These are phyloP conservation scores for Neopestalotiopsis clavispora DNA, from an alignment of 2,329 filamentous ascomycete genomes.

Conservation along the genomic window DNA sequence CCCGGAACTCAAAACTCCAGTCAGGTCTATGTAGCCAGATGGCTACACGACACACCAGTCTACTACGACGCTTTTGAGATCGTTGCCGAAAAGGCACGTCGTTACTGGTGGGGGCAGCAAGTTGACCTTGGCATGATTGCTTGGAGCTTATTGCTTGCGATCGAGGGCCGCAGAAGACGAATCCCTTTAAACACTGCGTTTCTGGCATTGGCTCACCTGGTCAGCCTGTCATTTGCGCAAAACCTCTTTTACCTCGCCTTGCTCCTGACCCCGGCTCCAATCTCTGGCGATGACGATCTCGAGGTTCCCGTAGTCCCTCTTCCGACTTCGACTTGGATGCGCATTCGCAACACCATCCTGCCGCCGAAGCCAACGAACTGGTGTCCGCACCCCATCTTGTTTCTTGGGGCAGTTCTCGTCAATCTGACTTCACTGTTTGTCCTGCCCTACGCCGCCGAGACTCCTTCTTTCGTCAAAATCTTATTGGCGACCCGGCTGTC, in stretches of 20 bases:
- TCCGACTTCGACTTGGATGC: slow-evolving; percentile 35
- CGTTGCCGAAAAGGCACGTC: slow-evolving; percentile 56
- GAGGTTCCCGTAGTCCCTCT: slow-evolving; percentile 32
- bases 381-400: slow-evolving; percentile 42
- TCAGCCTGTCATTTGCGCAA: slow-evolving; percentile 65
- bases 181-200: slow-evolving; percentile 62
- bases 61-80: slow-evolving; percentile 59
- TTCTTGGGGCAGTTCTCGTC: slow-evolving; percentile 38
- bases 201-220: slow-evolving; percentile 61
- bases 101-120: slow-evolving; percentile 68
- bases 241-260: slow-evolving; percentile 67
- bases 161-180: slow-evolving; percentile 62
- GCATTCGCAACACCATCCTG: slow-evolving; percentile 32
- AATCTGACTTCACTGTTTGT: slow-evolving; percentile 42
- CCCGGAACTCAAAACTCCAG: slow-evolving; percentile 34
- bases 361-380: slow-evolving; percentile 50
- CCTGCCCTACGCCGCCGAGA: slow-evolving; percentile 46
- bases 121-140: slow-evolving; percentile 58
- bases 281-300: slow-evolving; percentile 36
- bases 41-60: slow-evolving; percentile 59
- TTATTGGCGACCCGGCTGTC: slow-evolving; percentile 40
- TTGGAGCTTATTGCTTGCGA: slow-evolving; percentile 61
- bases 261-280: slow-evolving; percentile 57
- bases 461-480: slow-evolving; percentile 42
- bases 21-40: slow-evolving; percentile 48